Evolutionary conservation across 441 rosid species (phyloP).

Genomic region (Gossypium davidsonii): DNA sequence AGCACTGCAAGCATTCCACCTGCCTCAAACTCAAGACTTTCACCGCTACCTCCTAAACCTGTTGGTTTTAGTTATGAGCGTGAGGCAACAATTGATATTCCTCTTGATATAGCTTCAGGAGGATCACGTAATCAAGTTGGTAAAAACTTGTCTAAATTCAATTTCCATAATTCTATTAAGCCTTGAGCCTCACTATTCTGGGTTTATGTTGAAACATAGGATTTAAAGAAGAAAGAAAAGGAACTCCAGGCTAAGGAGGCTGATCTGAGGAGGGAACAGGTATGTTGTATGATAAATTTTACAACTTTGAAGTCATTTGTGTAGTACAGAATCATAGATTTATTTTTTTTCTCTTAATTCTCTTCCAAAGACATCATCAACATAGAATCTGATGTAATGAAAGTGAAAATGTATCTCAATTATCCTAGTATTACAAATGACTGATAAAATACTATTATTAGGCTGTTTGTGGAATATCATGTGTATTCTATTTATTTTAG

Average conservation of each 20-base stretch:
- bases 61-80: conserved; percentile 61
- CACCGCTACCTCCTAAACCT: conserved; percentile 85
- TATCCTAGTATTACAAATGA: background rate
- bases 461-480: background rate
- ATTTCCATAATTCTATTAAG: background rate
- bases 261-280: conserved; percentile 80
- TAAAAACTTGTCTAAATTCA: conserved; percentile 11
- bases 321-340: conserved; percentile 1
- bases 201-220: conserved; percentile 32
- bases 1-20: conserved; percentile 45
- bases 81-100: conserved; percentile 72
- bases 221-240: conserved; percentile 74
- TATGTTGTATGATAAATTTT: conserved; percentile 14
- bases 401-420: background rate
- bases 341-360: background rate
- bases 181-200: conserved; percentile 14
- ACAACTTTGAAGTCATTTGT: conserved; percentile 2
- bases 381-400: background rate
- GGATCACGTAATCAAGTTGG: conserved; percentile 34
- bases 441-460: background rate
- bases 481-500: background rate
- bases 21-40: conserved; percentile 63
- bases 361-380: background rate
- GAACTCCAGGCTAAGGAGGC: conserved; percentile 86
- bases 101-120: conserved; percentile 53